Percentiles rank a stretch among this genome's conserved stretches.
phyloP scores from a whole-genome alignment of 2,329 filamentous ascomycete genomes.

The Paramyrothecium roridum region DNA sequence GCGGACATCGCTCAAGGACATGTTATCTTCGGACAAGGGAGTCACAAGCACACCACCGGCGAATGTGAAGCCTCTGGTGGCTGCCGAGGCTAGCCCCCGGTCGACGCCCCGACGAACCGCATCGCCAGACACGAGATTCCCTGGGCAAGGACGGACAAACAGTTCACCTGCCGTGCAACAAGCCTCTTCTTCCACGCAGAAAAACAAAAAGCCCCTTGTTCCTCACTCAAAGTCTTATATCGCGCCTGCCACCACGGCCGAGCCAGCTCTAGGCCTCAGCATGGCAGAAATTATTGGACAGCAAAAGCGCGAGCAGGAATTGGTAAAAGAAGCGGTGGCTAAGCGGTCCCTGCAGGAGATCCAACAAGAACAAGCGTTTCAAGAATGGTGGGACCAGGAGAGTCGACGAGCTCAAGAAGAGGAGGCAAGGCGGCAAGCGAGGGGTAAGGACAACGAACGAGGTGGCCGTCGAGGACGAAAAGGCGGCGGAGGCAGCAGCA shows the following conservation, averaged over 20 bases:
- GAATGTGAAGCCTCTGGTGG: conserved; percentile 38
- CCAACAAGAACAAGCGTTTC: conserved; percentile 93
- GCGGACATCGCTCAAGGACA: conserved; percentile 49
- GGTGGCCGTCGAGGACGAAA: conserved; percentile 23
- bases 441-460: conserved; percentile 34
- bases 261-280: conserved; percentile 65
- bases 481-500: conserved; percentile 15
- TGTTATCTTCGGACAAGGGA: conserved; percentile 31
- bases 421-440: conserved; percentile 41
- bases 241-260: conserved; percentile 54
- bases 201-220: conserved; percentile 38
- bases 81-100: conserved; percentile 36
- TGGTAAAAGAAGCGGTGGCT: conserved; percentile 76
- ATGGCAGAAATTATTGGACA: conserved; percentile 87
- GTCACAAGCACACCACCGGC: conserved; percentile 22
- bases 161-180: conserved; percentile 25
- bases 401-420: conserved; percentile 68
- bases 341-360: conserved; percentile 92
- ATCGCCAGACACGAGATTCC: conserved; percentile 61
- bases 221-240: conserved; percentile 63
- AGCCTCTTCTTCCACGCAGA: conserved; percentile 19
- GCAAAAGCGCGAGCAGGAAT: conserved; percentile 80
- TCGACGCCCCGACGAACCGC: conserved; percentile 46
- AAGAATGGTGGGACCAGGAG: conserved; percentile 94
- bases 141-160: conserved; percentile 49